Base-by-base conservation (phyloP, 768 basidiomycete genomes). In the Hirschioporus abietinus region DNA sequence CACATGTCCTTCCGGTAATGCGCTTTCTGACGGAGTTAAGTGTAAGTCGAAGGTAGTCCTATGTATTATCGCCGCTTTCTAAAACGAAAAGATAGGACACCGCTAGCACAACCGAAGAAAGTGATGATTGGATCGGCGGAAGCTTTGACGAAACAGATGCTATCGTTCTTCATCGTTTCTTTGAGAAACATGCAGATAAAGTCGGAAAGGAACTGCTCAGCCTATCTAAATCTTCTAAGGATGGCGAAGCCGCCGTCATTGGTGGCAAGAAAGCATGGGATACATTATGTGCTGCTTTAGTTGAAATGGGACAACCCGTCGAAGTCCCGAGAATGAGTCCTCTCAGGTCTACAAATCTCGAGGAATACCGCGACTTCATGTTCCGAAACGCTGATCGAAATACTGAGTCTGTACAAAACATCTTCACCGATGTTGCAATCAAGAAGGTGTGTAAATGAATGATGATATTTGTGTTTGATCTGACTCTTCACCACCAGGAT, bases 191-290 rank as follows among this genome's bases (percentile, higher is more conserved):
- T 70, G 89, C 90, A 1, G 92, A 94, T 75, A 92, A 92, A 73
- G 89, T 95, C 64, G 93, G 93, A 34, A 92, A 93, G 74, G 92
- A 94, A 70, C 79, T 95, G 5, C 83, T 95, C 17, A 92, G 91
- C 72, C 81, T 88, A 12, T 83, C 87, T 18, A 88, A 86, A 68
- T 82, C 86, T 0, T 79, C 85, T 8, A 72, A 78, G 3, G 88
- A 90, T 58, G 86, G 82, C 24, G 79, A 86, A 66, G 74, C 81
- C 1, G 79, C 85, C 27, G 84, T 83, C 7, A 72, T 85, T 66
- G 85, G 81, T 24, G 91, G 91, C 4, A 94, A 92, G 75, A 85
- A 85, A n/a, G 87, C 91, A 1, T 95, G 93, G 93, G 90, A 93
- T 71, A 83, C 83, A 18, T 80, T 95, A 30, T 94, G 93, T 71